These are phyloP conservation scores for Kluyveromyces marxianus DNA, from an alignment of 1,139 yeast species.

Conservation along the genomic window DNA sequence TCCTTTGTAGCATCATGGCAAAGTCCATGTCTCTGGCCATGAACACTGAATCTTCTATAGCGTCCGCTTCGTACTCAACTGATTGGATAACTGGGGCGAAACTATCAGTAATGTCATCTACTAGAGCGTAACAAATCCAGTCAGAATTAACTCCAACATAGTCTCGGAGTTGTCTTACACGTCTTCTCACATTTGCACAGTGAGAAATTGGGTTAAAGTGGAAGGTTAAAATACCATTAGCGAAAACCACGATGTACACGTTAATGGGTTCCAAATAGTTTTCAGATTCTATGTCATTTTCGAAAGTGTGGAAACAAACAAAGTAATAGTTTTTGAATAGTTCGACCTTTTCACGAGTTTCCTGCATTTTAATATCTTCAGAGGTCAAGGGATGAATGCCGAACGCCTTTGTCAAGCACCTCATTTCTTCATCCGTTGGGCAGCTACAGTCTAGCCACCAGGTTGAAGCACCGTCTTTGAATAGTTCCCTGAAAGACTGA, in stretches of 20 bases:
- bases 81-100: constrained; percentile 86
- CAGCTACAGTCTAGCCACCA: constrained; percentile 77
- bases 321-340: constrained; percentile 67
- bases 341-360: constrained; percentile 80
- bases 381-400: constrained; percentile 83
- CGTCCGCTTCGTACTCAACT: constrained; percentile 85
- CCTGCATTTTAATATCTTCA: constrained; percentile 79
- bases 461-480: constrained; percentile 40
- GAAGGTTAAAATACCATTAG: constrained; percentile 76
- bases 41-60: constrained; percentile 79
- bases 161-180: constrained; percentile 84
- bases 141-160: constrained; percentile 83
- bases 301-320: constrained; percentile 78
- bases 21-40: constrained; percentile 58
- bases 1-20: constrained; percentile 63
- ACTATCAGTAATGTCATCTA: constrained; percentile 90
- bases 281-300: constrained; percentile 66
- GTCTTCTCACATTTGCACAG: constrained; percentile 80
- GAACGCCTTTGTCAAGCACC: constrained; percentile 42
- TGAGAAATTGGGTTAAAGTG: constrained; percentile 79
- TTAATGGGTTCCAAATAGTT: constrained; percentile 83
- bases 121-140: constrained; percentile 89
- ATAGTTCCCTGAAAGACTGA: constrained; percentile 57
- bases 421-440: constrained; percentile 56
- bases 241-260: constrained; percentile 80